Evolutionary conservation across 108 stramenopile genomes (phyloP), one percentile per base, ranked within the genome.

Genomic region (Cyclotella baltica): DNA sequence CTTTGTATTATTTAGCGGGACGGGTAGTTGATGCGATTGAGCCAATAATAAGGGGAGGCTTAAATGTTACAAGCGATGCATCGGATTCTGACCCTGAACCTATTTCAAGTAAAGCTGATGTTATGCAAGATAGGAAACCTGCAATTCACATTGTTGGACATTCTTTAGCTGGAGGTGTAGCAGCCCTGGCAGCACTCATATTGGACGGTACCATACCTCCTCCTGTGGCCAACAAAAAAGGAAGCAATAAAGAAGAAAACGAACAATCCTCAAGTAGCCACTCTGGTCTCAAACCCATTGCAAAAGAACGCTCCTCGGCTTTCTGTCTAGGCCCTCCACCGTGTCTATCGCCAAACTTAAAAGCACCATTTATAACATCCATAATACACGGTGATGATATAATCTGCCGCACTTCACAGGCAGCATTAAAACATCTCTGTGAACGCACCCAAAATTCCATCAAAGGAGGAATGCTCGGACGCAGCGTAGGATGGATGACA

Each of bases 131-230:
- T 0, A 56, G 19, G 34, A 38, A 64, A 48, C 75, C 86, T 13
- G 94, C 92, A 27, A 80, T 93, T 67, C 94, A 95, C 59, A 83
- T 95, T 81, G 91, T 95, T 27, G 94, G 94, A 3, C 83, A 87
- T 64, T 92, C 92, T 0, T 71, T 95, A 67, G 85, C 91, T 4
- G 92, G 89, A 25, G 89, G 89, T 25, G 87, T 93, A 27, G 91
- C 86, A 15, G 86, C 86, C 34, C 71, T 95, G 16, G 85, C 92
- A 18, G 92, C 94, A 23, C 78, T 67, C 18, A 90, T 95, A 19
- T 52, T 93, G 57, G 88, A 95, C 66, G 94, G 94, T 16, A 79
- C 68, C 55, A 70, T 95, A 28, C 91, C 92, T 0, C 58, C 85
- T 70, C 87, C 88, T 22, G 70, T 43, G 37, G 65, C 61, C 13